These are phyloP conservation scores for Raffaelea albimanens DNA, from an alignment of 2,329 filamentous ascomycete genomes.

Conservation along the genomic window DNA sequence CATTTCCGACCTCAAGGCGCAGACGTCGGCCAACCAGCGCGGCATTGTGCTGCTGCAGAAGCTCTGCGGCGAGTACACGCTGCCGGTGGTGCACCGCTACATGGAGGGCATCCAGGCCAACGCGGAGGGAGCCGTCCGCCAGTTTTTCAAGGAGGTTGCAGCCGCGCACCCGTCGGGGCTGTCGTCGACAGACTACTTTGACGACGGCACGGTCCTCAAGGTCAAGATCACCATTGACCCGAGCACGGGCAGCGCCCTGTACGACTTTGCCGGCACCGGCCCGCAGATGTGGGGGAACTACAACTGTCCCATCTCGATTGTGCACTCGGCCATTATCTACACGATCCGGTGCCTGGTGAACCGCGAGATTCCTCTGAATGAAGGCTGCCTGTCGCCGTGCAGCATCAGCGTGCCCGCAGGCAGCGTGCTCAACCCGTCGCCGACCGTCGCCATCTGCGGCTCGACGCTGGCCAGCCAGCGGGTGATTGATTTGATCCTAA, in stretches of 20 bases:
- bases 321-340: constrained; percentile 74
- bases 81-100: constrained; percentile 69
- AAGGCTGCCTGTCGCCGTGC: constrained; percentile 71
- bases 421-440: constrained; percentile 64
- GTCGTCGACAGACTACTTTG: constrained; percentile 67
- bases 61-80: constrained; percentile 67
- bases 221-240: constrained; percentile 66
- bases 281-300: constrained; percentile 66
- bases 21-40: constrained; percentile 77
- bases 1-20: constrained; percentile 75
- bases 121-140: constrained; percentile 66
- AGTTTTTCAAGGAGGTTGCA: constrained; percentile 60
- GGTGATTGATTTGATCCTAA: constrained; percentile 18
- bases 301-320: constrained; percentile 68
- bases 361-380: constrained; percentile 74
- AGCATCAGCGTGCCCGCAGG: constrained; percentile 61
- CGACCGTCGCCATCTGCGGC: constrained; percentile 69
- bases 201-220: constrained; percentile 69
- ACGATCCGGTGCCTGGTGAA: constrained; percentile 69
- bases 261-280: constrained; percentile 66
- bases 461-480: constrained; percentile 66
- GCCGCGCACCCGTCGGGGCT: constrained; percentile 54
- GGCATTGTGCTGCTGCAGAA: constrained; percentile 67
- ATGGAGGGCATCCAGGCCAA: constrained; percentile 76
- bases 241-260: constrained; percentile 63